Base-by-base conservation (phyloP, 768 basidiomycete genomes). In the Boletus pseudopeckii region DNA sequence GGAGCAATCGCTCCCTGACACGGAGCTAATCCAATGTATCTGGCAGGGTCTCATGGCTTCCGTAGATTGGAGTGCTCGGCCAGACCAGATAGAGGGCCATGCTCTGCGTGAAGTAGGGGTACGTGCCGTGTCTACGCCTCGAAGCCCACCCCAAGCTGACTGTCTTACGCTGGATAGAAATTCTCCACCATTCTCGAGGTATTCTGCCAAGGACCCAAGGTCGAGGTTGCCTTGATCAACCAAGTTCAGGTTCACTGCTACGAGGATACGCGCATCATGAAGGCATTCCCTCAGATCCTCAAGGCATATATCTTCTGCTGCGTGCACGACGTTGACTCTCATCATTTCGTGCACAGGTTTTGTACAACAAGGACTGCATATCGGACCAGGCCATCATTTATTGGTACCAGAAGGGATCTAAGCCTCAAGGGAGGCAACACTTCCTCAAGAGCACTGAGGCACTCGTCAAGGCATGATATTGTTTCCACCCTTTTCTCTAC, bases 391-490 rank as follows among this genome's bases (percentile, higher is more conserved):
- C 95, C 56, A 95, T 99, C 65, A 88, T 98, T 55, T 98, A 97
- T 72, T 99, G 96, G 96, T 79, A 92, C 73, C 87, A 91, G 75
- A 99, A 99, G 74, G 96, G 97, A 48, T 89, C 94, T 45, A 97
- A 93, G 74, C 83, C 92, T 0, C 92, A 98, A 71, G 96, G 95
- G 45, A 86, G 88, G 66, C 93, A 97, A 71, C 90, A 94, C 71
- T 98, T 99, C 79, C 75, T 98, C 62, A 95, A 92, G 75, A 83
- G 79, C 53, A 88, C 92, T 0, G 90, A 90, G 66, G 68, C 90
- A 17, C 79, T 98, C 37, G 94, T 98, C 68, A 96, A 97, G 81
- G 94, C 85, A 65, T 46, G 65, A 47, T 38, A 41, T 37, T 42
- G 18, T 48, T 38, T 43, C 13, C 13, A 0, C 38, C 22, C 22